Base-by-base conservation (phyloP, 768 basidiomycete genomes). In the Gyrodon lividus region DNA sequence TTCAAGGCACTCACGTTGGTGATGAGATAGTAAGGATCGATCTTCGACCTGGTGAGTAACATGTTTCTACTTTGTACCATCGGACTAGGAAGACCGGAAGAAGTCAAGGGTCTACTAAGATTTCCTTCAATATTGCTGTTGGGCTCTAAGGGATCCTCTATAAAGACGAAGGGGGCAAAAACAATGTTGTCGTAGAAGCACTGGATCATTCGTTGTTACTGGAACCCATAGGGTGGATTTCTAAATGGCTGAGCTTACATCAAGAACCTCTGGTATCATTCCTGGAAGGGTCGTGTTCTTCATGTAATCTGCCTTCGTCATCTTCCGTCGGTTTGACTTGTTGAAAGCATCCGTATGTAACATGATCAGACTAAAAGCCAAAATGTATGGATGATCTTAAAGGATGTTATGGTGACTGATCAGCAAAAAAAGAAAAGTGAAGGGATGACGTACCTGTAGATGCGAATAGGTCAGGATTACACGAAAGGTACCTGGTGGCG, bases 301-400 rank as follows among this genome's bases (percentile, higher is more conserved):
- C 61, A 98, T 75, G 64, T 98, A 99, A 64, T 96, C 95, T 2
- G 83, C 77, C 68, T 96, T 98, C 33, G 87, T 83, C 97, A 99
- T 99, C 73, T 98, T 98, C 46, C 84, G 86, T 72, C 89, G 98
- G 72, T 98, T 98, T 56, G 91, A 92, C 70, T 88, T 91, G 72
- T 99, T 99, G 77, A 98, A 98, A 5, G 88, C 91, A 65, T 99
- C 97, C 16, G 97, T 99, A 66, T 98, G 95, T 44, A 98, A 76
- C 96, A 99, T 98, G 61, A 98, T 97, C 64, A 98, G 75, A 60
- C 96, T 98, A 73, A 98, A 98, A 12, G 96, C 93, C 42, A 98
- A 76, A 46, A 98, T 89, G 70, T 98, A 98, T 10, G 96, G 89
- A 60, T 96, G 87, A 63, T 97, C 94, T 95, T 55, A 20, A 33